Percentiles rank a stretch among this genome's conserved stretches.
phyloP scores from a whole-genome alignment of 441 rosid species.

The Arabidopsis lyrata region DNA sequence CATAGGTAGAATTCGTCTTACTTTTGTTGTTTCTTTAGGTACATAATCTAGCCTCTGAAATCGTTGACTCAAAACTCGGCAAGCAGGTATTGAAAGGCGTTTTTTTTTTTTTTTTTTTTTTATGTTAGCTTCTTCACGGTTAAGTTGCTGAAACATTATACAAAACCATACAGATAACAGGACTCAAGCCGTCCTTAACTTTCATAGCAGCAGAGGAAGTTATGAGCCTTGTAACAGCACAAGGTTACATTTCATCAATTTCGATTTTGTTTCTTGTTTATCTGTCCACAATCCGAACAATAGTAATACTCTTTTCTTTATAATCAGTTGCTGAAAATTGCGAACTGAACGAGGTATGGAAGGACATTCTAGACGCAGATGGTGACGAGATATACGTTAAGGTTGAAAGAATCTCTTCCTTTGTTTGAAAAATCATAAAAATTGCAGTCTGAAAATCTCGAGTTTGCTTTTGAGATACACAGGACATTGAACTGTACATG shows the following conservation, averaged over 20 bases:
- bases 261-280: background rate
- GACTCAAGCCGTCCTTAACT: slow-evolving; percentile 84
- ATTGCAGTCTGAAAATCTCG: slow-evolving; percentile 14
- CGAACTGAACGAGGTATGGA: slow-evolving; percentile 93
- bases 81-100: slow-evolving; percentile 66
- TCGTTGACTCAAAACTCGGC: slow-evolving; percentile 89
- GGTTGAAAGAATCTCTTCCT: slow-evolving; percentile 50
- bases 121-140: background rate
- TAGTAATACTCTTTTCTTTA: slow-evolving; percentile 25
- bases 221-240: slow-evolving; percentile 98
- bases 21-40: slow-evolving; percentile 51
- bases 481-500: slow-evolving; percentile 89
- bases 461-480: slow-evolving; percentile 16
- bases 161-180: slow-evolving; percentile 62
- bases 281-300: background rate
- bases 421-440: background rate
- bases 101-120: background rate
- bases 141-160: slow-evolving; percentile 24
- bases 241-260: slow-evolving; percentile 58
- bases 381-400: slow-evolving; percentile 97
- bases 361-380: slow-evolving; percentile 92
- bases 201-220: slow-evolving; percentile 94
- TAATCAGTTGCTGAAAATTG: slow-evolving; percentile 80
- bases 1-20: slow-evolving; percentile 11
- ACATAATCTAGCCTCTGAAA: slow-evolving; percentile 94